Conservation (phyloP, 768 basidiomycete genomes). For the Kwoniella pini region DNA sequence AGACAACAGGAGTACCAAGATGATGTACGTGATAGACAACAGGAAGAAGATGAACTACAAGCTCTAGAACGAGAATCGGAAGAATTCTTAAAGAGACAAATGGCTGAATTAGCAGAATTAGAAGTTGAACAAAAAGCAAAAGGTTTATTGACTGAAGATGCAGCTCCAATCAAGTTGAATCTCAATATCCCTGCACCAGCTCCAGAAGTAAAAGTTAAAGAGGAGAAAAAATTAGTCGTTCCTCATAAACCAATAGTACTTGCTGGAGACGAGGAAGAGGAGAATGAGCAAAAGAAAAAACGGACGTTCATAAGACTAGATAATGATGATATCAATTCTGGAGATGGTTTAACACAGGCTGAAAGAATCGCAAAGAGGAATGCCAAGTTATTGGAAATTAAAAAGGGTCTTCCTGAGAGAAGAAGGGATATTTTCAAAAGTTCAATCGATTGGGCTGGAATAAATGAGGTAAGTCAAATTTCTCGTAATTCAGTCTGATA, state of each 20-base stretch:
- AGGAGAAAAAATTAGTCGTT: conserved; percentile 51
- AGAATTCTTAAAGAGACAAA: conserved; percentile 86
- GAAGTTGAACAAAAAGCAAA: conserved; percentile 88
- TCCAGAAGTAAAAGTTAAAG: conserved; percentile 58
- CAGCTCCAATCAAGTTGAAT: conserved; percentile 76
- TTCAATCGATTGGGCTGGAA: conserved; percentile 77
- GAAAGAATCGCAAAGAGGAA: conserved; percentile 76
- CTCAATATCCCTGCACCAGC: conserved; percentile 65
- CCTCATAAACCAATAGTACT: conserved; percentile 54
- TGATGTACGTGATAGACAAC: conserved; percentile 77
- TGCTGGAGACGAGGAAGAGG: conserved; percentile 85
- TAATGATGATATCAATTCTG: conserved; percentile 21
- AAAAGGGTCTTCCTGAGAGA: conserved; percentile 70
- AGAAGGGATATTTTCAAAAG: conserved; percentile 59
- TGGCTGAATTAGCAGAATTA: conserved; percentile 92
- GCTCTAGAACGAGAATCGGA: conserved; percentile 87
- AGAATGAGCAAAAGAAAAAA: conserved; percentile 71
- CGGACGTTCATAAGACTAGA: conserved; percentile 86
- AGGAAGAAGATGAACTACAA: conserved; percentile 83
- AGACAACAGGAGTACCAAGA: conserved; percentile 73
- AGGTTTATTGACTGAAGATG: conserved; percentile 85
- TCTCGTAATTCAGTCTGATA: too few species aligned
- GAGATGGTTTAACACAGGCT: conserved; percentile 55
- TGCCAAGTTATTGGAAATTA: conserved; percentile 77
- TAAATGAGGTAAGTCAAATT: conserved; percentile 70